These are phyloP conservation scores for Alternaria alternata DNA, from an alignment of 2,329 filamentous ascomycete genomes.

Conservation along the genomic window DNA sequence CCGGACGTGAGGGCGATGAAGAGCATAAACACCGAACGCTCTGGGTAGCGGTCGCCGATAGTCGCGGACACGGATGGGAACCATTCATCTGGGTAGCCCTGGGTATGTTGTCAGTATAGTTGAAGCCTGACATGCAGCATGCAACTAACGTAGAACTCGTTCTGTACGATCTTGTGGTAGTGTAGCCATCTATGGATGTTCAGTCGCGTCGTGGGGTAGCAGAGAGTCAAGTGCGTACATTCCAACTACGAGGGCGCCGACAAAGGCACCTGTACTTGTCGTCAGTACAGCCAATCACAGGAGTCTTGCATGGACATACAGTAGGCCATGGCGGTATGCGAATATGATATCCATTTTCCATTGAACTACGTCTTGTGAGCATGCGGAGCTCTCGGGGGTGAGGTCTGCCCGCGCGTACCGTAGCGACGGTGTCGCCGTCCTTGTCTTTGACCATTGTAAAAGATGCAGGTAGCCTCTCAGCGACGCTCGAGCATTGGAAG, in stretches of 20 bases:
- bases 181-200: slow-evolving; percentile 70
- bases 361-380: slow-evolving; percentile 66
- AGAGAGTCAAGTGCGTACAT: slow-evolving; percentile 40
- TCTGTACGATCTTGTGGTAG: slow-evolving; percentile 96
- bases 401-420: slow-evolving; percentile 54
- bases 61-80: slow-evolving; percentile 96
- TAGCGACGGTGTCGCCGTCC: slow-evolving; percentile 68
- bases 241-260: slow-evolving; percentile 85
- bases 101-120: slow-evolving; percentile 23
- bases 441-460: slow-evolving; percentile 66
- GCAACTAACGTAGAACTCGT: slow-evolving; percentile 78
- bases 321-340: slow-evolving; percentile 86
- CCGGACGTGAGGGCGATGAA: slow-evolving; percentile 97
- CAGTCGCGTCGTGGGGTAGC: slow-evolving; percentile 24
- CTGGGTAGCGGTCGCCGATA: slow-evolving; percentile 96
- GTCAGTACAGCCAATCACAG: slow-evolving; percentile 14
- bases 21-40: slow-evolving; percentile 94
- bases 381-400: slow-evolving; percentile 32
- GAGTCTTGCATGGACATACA: slow-evolving; percentile 54
- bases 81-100: slow-evolving; percentile 80
- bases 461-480: slow-evolving; percentile 10
- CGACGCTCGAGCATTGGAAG: slow-evolving; percentile 25
- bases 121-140: background rate
- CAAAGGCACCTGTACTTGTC: slow-evolving; percentile 71
- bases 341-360: slow-evolving; percentile 89